Conservation (phyloP, 208 protist species). For the Perkinsela sp. region DNA sequence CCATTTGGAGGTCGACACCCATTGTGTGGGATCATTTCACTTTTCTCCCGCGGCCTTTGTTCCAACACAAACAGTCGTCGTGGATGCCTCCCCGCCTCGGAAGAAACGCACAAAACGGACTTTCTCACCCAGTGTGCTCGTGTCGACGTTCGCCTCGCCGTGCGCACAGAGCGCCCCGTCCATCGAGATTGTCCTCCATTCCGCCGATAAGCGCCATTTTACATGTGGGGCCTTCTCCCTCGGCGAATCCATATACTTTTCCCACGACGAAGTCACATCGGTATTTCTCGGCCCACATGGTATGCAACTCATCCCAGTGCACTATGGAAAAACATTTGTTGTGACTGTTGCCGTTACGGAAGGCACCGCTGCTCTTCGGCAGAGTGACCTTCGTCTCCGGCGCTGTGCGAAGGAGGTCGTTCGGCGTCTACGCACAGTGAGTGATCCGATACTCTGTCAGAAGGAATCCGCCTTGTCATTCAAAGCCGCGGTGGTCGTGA, state of each 20-base stretch:
- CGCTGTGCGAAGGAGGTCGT: not conserved
- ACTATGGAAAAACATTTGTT: not conserved
- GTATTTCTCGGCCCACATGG: not conserved
- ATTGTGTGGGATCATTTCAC: not conserved
- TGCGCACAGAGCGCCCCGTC: not conserved
- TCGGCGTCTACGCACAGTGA: not conserved
- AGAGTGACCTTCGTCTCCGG: not conserved
- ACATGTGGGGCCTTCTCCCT: not conserved
- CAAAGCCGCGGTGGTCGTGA: not conserved
- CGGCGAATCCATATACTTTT: not conserved
- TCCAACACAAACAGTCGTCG: not conserved
- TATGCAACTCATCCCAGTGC: not conserved
- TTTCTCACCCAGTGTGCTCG: not conserved
- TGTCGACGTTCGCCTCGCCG: not conserved
- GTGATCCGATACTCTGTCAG: not conserved
- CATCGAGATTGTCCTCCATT: not conserved
- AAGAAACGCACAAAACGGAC: not conserved
- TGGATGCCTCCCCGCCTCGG: not conserved
- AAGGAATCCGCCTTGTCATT: not conserved
- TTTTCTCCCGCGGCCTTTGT: not conserved
- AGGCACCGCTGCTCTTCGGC: not conserved
- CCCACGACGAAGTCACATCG: not conserved
- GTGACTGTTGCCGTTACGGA: not conserved
- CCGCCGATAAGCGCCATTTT: not conserved
- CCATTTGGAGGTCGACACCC: not conserved